These are phyloP conservation scores for Schizosaccharomyces octosporus DNA, from an alignment of 805 yeast species.

Conservation along the genomic window DNA sequence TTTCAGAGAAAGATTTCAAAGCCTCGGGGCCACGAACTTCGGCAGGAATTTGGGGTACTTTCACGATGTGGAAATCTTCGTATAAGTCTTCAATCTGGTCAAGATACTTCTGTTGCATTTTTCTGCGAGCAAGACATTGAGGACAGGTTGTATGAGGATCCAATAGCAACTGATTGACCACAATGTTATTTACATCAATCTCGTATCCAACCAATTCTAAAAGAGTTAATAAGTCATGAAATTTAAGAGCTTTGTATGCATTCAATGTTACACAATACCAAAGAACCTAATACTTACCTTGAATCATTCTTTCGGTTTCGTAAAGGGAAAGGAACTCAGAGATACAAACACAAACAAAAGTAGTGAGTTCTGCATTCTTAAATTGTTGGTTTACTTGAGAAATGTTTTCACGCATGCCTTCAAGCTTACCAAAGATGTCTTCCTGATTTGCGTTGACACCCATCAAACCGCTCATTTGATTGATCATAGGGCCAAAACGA, in stretches of 20 bases:
- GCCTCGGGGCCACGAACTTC: conserved; percentile 87
- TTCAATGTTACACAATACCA: no score
- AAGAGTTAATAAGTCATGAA: no score
- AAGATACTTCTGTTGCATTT: conserved; percentile 84
- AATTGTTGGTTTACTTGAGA: conserved; percentile 80
- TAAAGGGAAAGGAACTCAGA: conserved; percentile 87
- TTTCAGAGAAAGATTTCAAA: conserved; percentile 58
- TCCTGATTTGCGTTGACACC: conserved; percentile 29
- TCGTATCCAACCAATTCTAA: conserved; percentile 67
- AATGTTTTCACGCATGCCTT: conserved; percentile 57
- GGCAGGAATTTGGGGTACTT: conserved; percentile 81
- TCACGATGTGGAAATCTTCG: conserved; percentile 72
- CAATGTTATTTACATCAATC: conserved; percentile 90
- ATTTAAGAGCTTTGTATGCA: no score
- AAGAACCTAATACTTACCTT: conserved; percentile 12
- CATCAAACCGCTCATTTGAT: conserved; percentile 14
- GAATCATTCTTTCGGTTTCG: conserved; percentile 94
- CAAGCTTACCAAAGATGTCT: conserved; percentile 56
- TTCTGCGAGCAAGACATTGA: conserved; percentile 78
- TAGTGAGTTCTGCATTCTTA: conserved; percentile 85
- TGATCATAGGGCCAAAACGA: conserved; percentile 74
- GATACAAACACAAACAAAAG: conserved; percentile 82
- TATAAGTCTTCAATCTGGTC: conserved; percentile 89
- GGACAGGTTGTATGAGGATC: conserved; percentile 61
- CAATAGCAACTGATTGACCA: conserved; percentile 69